A percentile compares a stretch with the other conserved stretches of the same genome.
These are phyloP conservation scores for Ophiorrhiza pumila DNA, from an alignment of 257 asterid genomes.

Conservation along the genomic window DNA sequence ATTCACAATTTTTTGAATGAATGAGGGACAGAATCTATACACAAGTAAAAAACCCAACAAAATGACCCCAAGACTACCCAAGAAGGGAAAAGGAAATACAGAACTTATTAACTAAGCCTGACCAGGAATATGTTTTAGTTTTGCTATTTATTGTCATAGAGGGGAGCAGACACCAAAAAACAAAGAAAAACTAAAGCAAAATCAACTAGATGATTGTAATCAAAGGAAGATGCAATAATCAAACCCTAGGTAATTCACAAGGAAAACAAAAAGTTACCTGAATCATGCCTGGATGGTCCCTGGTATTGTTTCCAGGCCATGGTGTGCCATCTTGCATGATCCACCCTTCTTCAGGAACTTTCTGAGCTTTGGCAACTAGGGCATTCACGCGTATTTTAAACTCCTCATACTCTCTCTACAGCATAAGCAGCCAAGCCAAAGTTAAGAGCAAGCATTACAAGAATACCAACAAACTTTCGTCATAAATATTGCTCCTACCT, in stretches of 20 bases:
- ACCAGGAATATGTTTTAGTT: not conserved
- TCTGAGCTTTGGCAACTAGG: constrained; percentile 85
- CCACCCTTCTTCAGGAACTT: constrained; percentile 98
- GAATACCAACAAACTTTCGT: constrained; percentile 5
- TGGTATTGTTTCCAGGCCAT: constrained; percentile 95
- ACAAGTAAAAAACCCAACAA: no score
- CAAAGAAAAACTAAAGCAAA: not conserved
- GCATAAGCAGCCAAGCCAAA: constrained; percentile 20
- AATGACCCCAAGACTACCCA: no score
- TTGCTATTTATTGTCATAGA: no score
- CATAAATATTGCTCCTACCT: constrained; percentile 42
- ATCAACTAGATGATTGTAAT: not conserved
- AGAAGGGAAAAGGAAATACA: not conserved
- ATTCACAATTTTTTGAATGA: not conserved
- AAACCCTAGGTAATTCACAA: not conserved
- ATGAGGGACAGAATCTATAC: not conserved
- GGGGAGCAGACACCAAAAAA: not conserved
- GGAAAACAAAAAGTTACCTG: constrained; percentile 56
- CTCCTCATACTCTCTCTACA: constrained; percentile 95
- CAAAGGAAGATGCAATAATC: not conserved
- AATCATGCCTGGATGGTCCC: constrained; percentile 99
- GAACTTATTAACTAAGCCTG: not conserved
- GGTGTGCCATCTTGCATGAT: constrained; percentile 99
- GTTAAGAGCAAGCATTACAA: constrained; percentile 24
- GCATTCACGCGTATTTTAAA: constrained; percentile 81